phyloP scores from a whole-genome alignment of 1,284 basidiomycete species.

The Malassezia furfur region DNA sequence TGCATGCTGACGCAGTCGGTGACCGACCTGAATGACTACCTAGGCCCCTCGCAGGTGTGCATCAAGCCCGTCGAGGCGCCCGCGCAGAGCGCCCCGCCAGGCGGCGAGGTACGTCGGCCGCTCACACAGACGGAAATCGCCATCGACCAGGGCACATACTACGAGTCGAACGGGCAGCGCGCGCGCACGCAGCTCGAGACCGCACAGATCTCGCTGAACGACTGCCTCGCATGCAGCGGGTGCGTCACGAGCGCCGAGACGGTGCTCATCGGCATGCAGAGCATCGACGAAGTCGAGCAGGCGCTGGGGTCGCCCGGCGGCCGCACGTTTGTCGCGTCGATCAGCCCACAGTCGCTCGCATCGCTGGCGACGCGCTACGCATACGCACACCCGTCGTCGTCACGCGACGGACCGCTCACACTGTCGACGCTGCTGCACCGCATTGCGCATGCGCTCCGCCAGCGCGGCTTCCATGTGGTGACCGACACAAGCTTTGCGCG shows the following conservation, averaged over 20 bases:
- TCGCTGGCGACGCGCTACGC: conserved; percentile 53
- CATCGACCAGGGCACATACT: conserved; percentile 73
- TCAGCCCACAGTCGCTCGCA: conserved; percentile 79
- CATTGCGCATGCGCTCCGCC: conserved; percentile 50
- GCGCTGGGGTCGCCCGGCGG: conserved; percentile 19
- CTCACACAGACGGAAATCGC: conserved; percentile 63
- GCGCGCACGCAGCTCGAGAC: conserved; percentile 39
- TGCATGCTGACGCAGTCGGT: conserved; percentile 47
- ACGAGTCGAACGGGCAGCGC: conserved; percentile 52
- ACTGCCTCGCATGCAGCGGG: conserved; percentile 87
- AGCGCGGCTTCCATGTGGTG: conserved; percentile 63
- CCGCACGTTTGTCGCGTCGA: conserved; percentile 31
- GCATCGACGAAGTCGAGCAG: conserved; percentile 75
- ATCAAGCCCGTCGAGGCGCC: conserved; percentile 73
- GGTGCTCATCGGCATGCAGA: conserved; percentile 91
- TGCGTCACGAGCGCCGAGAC: conserved; percentile 98
- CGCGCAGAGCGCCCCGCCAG: conserved; percentile 52
- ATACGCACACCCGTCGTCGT: conserved; percentile 3
- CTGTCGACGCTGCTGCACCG: conserved; percentile 48
- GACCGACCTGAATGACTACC: conserved; percentile 94
- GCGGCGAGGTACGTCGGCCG: background rate
- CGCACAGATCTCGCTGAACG: conserved; percentile 88
- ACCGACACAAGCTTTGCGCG: conserved; percentile 92
- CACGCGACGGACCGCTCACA: conserved; percentile 47
- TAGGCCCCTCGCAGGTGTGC: conserved; percentile 91